Base-by-base conservation (phyloP, 2,329 filamentous ascomycete genomes). In the Sporothrix luriei region DNA sequence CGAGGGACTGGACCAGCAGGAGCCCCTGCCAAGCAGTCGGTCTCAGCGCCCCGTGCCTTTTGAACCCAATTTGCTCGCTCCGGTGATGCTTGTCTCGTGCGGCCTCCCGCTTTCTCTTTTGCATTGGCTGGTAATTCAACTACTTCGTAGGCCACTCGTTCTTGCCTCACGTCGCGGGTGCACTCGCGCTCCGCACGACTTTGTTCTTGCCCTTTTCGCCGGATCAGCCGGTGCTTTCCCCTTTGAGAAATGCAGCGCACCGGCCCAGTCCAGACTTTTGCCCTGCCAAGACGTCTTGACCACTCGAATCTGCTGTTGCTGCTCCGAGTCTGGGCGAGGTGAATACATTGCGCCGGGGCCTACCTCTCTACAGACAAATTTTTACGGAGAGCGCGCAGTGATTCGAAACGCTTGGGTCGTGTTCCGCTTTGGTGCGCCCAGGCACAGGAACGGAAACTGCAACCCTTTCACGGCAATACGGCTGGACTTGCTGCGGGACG, bases 321-420 rank as follows among this genome's bases (percentile, higher is more conserved):
- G n/a, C n/a, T n/a, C n/a, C n/a, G n/a, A n/a, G n/a, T n/a, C n/a
- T n/a, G n/a, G n/a, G n/a, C n/a, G n/a, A n/a, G n/a, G n/a, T n/a
- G n/a, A n/a, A n/a, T n/a, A 43, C 14, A 16, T 43, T 43, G 14
- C 40, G 14, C 40, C 3, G 40, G 33, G 14, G 40, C 43, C n/a
- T 43, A 11, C 61, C 40, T 24, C 59, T 9, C 21, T 2, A 29
- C 11, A 43, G 11, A 16, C 40, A 14, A 43, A 43, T 10, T 13
- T 16, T 43, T 24, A 62, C 26, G 38, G 38, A 4, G 21, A 38
- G 43, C 26, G 21, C 7, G 26, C 24, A 33, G 61, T 26, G 61
- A 49, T 64, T 64, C 61, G 61, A 49, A 64, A 49, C 61, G 43
- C 9, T 40, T n/a, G 40, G 24, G 61, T 14, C 16, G 38, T 16